These are phyloP conservation scores for Microthlaspi erraticum DNA, from an alignment of 345 rosid species.

Conservation along the genomic window DNA sequence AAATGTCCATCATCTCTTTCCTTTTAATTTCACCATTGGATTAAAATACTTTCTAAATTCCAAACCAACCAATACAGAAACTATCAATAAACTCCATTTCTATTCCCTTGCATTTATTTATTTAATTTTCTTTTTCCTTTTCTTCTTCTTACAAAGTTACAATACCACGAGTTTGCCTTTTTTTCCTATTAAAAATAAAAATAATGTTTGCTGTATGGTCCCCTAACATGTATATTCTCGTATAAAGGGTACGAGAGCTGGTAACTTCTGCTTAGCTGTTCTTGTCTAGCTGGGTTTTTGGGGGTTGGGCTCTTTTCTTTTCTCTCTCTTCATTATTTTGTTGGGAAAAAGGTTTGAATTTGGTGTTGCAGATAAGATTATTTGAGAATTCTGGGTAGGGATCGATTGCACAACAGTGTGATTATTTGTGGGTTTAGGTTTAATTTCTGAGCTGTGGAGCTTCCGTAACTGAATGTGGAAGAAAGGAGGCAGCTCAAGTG, in stretches of 20 bases:
- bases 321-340: slow-evolving; percentile 1
- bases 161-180: slow-evolving; percentile 10
- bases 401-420: slow-evolving; percentile 9
- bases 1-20: slow-evolving; percentile 39
- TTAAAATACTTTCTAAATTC: slow-evolving; percentile 28
- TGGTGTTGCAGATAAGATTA: slow-evolving; percentile 36
- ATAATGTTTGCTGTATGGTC: slow-evolving; percentile 33
- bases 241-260: slow-evolving; percentile 36
- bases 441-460: slow-evolving; percentile 17
- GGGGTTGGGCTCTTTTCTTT: slow-evolving; percentile 21
- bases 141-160: slow-evolving; percentile 24
- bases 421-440: slow-evolving; percentile 23
- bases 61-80: slow-evolving; percentile 39
- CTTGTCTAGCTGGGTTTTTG: slow-evolving; percentile 42
- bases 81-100: slow-evolving; percentile 15
- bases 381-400: slow-evolving; percentile 26
- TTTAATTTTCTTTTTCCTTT: background rate
- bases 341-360: slow-evolving; percentile 24
- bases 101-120: background rate
- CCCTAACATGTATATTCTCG: slow-evolving; percentile 37
- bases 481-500: slow-evolving; percentile 29
- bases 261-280: slow-evolving; percentile 45
- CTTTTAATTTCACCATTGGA: slow-evolving; percentile 33
- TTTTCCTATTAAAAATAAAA: background rate
- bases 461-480: slow-evolving; percentile 27